Percentiles rank a stretch among this genome's conserved stretches.
Conservation (phyloP, 495 filamentous ascomycete species). For the Choiromyces venosus region DNA sequence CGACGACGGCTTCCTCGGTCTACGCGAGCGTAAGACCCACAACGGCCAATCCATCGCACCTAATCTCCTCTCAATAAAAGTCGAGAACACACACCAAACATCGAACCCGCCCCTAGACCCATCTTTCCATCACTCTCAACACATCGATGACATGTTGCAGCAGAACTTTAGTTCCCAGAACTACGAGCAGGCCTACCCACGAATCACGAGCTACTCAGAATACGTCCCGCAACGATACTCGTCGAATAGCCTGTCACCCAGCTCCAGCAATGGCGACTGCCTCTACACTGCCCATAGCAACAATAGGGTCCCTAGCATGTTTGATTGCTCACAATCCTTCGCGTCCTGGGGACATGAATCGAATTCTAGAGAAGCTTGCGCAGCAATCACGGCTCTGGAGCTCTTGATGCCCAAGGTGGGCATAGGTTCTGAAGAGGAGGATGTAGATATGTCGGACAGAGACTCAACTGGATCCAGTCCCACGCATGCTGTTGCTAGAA, state of each 20-base stretch:
- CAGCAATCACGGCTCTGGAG: constrained; percentile 23
- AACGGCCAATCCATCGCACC: constrained; percentile 31
- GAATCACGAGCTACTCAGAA: not conserved
- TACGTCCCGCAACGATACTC: not conserved
- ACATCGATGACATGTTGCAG: constrained; percentile 23
- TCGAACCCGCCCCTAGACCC: constrained; percentile 5
- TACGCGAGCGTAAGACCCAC: constrained; percentile 12
- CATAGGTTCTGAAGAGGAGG: constrained; percentile 17
- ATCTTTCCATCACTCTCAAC: not conserved
- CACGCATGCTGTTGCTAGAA: not conserved
- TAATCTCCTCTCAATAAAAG: constrained; percentile 25
- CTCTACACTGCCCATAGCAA: constrained; percentile 15
- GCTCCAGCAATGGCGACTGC: not conserved
- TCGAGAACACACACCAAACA: not conserved
- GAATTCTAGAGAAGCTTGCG: constrained; percentile 8
- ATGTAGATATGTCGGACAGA: constrained; percentile 26
- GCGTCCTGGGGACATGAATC: constrained; percentile 16
- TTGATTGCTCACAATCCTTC: constrained; percentile 19
- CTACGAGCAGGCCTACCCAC: constrained; percentile 23
- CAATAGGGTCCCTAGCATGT: constrained; percentile 21
- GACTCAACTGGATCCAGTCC: constrained; percentile 23
- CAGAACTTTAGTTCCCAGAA: constrained; percentile 21
- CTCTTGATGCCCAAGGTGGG: constrained; percentile 15
- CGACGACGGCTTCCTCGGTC: constrained; percentile 14
- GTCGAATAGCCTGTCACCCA: not conserved